Base-by-base conservation (phyloP, 345 rosid genomes). In the Dimocarpus longan region DNA sequence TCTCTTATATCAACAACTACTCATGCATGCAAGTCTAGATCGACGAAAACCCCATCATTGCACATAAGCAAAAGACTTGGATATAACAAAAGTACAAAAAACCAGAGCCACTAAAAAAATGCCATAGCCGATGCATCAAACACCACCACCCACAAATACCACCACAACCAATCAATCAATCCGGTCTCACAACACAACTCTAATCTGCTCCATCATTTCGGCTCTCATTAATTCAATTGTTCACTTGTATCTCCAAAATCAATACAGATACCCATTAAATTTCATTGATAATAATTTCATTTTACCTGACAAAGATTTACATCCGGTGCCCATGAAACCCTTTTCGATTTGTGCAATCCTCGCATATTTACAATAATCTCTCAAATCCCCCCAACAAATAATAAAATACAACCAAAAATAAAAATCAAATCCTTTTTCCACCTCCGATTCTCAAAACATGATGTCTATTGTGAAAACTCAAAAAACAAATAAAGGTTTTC, bases 221-320 rank as follows among this genome's bases (percentile, higher is more conserved):
- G 21, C 52, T 60, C 63, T 60, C 76, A 74, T 43, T 50, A 42
- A 28, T 42, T 16, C 39, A 21, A 42, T 52, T 37, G 46, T 15
- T 32, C 16, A 8, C 10, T 78, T 75, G 12, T 46, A 52, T 66
- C 6, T 62, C 3, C 37, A 54, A 66, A 76, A 21, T 68, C 56
- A 26, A 68, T 1, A 66, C 37, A 76, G 1, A 76, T 40, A 68
- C 52, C 22, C 50, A 76, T 66, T 37, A 67, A 76, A 74, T 62
- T 74, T 74, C 43, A 32, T 62, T 50, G 50, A 46, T 50, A 42
- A 75, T 28, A 50, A 46, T 48, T 59, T 48, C 28, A 46, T 65
- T 79, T 92, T 96, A 96, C 99, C 99, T 94, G 97, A 91, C 97
- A 91, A 87, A 96, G 99, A 77, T 90, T 93, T 84, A 84, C 93